Evolutionary conservation across 345 rosid genomes (phyloP).

Genomic region (Melaleuca quinquenervia): DNA sequence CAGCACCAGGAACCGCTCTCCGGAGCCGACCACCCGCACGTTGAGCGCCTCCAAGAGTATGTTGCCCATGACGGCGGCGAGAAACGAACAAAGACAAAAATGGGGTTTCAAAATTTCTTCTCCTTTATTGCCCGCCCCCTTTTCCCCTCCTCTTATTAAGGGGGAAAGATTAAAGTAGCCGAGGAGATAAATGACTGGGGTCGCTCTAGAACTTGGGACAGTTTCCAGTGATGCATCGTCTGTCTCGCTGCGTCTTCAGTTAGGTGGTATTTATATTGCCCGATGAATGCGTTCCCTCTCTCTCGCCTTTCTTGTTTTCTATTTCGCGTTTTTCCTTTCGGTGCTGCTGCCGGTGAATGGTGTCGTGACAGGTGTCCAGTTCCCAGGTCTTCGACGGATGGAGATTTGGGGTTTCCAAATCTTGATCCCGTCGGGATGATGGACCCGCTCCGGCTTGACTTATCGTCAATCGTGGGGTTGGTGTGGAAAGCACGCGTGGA

Average conservation of each 20-base stretch:
- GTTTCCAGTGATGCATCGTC: background rate
- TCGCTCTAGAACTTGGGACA: background rate
- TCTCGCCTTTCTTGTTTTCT: background rate
- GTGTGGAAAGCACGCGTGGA: background rate
- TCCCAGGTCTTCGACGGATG: background rate
- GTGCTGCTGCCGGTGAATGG: background rate
- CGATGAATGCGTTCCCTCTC: background rate
- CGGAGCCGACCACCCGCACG: constrained; percentile 30
- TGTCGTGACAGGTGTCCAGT: background rate
- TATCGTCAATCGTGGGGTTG: background rate
- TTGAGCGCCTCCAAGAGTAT: constrained; percentile 24
- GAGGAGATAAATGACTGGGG: background rate
- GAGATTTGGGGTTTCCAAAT: background rate
- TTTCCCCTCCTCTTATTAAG: background rate
- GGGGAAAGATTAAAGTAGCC: background rate
- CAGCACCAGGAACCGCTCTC: constrained; percentile 23
- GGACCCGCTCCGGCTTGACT: background rate
- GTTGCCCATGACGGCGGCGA: constrained; percentile 12
- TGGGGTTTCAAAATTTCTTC: background rate
- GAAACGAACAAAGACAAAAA: background rate
- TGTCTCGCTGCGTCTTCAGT: background rate
- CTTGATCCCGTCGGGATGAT: background rate
- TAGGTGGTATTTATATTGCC: background rate
- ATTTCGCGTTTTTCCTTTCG: background rate
- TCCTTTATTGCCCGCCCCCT: background rate